Evolutionary conservation across 2,329 filamentous ascomycete genomes (phyloP).

Genomic region (Pseudocercospora fijiensis): DNA sequence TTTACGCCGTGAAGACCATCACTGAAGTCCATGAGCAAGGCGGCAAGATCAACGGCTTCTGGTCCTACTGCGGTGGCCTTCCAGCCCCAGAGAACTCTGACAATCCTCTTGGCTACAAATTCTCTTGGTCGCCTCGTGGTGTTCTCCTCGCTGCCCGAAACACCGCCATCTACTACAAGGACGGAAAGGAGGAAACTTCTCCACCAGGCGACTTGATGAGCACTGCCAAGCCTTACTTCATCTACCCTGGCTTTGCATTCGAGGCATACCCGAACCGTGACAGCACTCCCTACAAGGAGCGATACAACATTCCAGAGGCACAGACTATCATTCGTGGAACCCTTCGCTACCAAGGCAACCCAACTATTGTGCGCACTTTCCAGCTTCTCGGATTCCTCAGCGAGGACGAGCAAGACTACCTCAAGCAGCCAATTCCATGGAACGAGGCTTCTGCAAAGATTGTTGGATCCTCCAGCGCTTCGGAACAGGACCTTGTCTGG

Average conservation of each 20-base stretch:
- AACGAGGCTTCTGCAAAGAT: conserved; percentile 80
- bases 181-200: conserved; percentile 66
- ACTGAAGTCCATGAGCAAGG: conserved; percentile 81
- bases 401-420: conserved; percentile 64
- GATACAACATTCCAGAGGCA: conserved; percentile 89
- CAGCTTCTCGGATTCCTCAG: conserved; percentile 87
- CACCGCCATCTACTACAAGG: conserved; percentile 77
- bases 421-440: conserved; percentile 68
- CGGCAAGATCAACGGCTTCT: conserved; percentile 80
- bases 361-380: conserved; percentile 81
- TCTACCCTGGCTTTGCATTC: conserved; percentile 84
- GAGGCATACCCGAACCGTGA: conserved; percentile 94
- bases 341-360: conserved; percentile 84
- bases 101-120: conserved; percentile 93
- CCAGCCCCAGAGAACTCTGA: conserved; percentile 67
- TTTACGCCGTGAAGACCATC: conserved; percentile 84
- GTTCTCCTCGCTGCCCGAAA: conserved; percentile 86
- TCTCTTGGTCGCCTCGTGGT: conserved; percentile 73
- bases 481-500: conserved; percentile 62
- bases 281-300: conserved; percentile 80
- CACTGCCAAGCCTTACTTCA: conserved; percentile 82
- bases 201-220: conserved; percentile 64
- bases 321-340: conserved; percentile 83
- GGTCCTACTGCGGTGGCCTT: conserved; percentile 81
- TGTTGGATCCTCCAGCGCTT: conserved; percentile 65